These are phyloP conservation scores for Penicillium verhagenii DNA, from an alignment of 495 filamentous ascomycete genomes.

Conservation along the genomic window DNA sequence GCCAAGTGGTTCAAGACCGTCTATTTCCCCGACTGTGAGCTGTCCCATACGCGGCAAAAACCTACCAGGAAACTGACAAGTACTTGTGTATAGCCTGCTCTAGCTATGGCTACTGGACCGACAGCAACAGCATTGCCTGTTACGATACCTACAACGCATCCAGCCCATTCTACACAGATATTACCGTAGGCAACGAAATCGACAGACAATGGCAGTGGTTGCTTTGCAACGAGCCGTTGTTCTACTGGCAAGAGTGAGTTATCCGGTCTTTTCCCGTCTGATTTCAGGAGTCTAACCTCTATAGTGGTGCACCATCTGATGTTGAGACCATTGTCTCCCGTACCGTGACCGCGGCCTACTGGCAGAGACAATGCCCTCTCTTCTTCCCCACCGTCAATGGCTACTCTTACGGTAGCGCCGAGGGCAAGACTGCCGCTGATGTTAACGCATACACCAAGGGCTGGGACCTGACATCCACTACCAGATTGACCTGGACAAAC, in stretches of 20 bases:
- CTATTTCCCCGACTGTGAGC: conserved; percentile 51
- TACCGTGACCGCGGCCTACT: conserved; percentile 55
- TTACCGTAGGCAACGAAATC: conserved; percentile 45
- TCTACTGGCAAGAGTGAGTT: conserved; percentile 56
- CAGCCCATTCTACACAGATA: conserved; percentile 57
- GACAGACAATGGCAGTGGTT: conserved; percentile 67
- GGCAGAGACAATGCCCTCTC: conserved; percentile 56
- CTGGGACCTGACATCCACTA: conserved; percentile 55
- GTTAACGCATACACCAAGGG: conserved; percentile 63
- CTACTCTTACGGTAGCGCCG: conserved; percentile 48
- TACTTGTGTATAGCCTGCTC: conserved; percentile 32
- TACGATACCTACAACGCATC: conserved; percentile 57
- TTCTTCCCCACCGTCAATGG: conserved; percentile 56
- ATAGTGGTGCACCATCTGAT: conserved; percentile 48
- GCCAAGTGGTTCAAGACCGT: conserved; percentile 50
- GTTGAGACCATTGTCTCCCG: conserved; percentile 53
- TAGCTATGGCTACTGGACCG: conserved; percentile 48
- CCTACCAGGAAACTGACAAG: not conserved
- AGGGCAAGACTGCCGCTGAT: conserved; percentile 49
- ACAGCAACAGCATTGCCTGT: conserved; percentile 49
- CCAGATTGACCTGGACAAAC: conserved; percentile 60
- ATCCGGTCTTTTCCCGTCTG: not conserved
- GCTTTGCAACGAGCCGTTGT: conserved; percentile 65
- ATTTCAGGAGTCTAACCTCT: not conserved
- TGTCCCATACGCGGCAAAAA: not conserved